Evolutionary conservation across 2,329 filamentous ascomycete genomes (phyloP), one percentile per base, ranked within the genome.

Genomic region (Aspergillus melleus): DNA sequence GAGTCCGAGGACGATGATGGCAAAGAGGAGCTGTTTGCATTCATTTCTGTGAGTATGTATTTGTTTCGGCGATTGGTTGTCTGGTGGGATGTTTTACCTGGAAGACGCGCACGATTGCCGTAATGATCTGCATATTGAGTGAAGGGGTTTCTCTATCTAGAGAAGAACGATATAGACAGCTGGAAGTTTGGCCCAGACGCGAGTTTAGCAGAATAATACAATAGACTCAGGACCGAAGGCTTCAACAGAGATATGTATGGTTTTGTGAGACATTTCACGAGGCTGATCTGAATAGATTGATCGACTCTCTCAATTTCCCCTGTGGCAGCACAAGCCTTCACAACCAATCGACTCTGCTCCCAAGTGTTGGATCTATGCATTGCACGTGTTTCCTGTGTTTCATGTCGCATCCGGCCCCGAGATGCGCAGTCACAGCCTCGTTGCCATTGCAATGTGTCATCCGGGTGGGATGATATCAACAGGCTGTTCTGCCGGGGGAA

Each of bases 1-100:
- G 26, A 72, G 52, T 29, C 63, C 64, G 46, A 70, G 63, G 52
- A 70, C 63, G 36, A 70, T 49, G 50, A 67, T 24, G 14, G 61
- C 63, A 54, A 66, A 67, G n/a, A 66, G 14, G 36, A 42, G 36
- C 36, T 42, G 36, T 42, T 16, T 12, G 14, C 12, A n/a, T 42
- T n/a, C 6, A n/a, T n/a, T 12, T 42, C 2, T 42, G 6, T 12
- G 10, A 36, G 32, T 36, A 14, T 12, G 32, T 36, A 4, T 10
- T 16, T 2, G 32, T 14, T 6, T n/a, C 14, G 14, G 36, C 14
- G 14, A 42, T n/a, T n/a, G 16, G 36, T 6, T 16, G 14, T 8
- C 8, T 1, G 36, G 36, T n/a, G 4, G 16, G 16, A 42, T n/a
- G 14, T 14, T n/a, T 10, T 47, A 47, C 44, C 44, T 47, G 44